Conservation (phyloP, 1,284 basidiomycete species). For the Cystobasidiaceae sp. region DNA sequence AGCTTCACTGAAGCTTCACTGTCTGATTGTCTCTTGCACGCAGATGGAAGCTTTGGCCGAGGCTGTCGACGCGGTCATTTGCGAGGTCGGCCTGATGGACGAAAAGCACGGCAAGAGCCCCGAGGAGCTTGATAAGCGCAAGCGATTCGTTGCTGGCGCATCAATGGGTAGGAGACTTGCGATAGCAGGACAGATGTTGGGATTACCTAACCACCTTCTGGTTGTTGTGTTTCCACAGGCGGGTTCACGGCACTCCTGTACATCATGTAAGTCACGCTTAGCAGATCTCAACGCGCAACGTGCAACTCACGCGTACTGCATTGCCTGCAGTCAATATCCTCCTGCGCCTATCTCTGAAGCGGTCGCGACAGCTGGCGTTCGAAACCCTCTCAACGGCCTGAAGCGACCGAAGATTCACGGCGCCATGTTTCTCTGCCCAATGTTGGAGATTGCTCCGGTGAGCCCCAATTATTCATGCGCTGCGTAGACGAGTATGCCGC, state of each 20-base stretch:
- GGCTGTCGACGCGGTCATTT: slow-evolving; percentile 37
- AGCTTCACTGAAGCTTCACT: not conserved
- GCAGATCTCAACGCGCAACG: not conserved
- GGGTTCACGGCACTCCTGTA: slow-evolving; percentile 26
- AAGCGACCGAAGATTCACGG: slow-evolving; percentile 36
- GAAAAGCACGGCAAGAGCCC: slow-evolving; percentile 12
- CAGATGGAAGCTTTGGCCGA: slow-evolving; percentile 31
- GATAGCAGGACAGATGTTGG: too few relatives aligned
- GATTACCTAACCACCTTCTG: not conserved
- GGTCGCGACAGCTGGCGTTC: slow-evolving; percentile 20
- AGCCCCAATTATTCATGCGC: not conserved
- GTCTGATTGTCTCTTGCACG: not conserved
- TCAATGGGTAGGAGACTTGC: slow-evolving; percentile 20
- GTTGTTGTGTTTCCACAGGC: not conserved
- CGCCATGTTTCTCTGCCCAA: slow-evolving; percentile 40
- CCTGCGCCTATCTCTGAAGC: slow-evolving; percentile 19
- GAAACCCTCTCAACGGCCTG: slow-evolving; percentile 5
- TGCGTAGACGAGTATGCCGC: not conserved
- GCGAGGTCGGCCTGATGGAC: slow-evolving; percentile 30
- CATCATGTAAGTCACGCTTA: not conserved
- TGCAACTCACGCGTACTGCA: not conserved
- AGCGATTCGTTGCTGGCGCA: slow-evolving; percentile 17
- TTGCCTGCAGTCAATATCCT: slow-evolving; percentile 9
- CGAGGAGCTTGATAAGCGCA: slow-evolving; percentile 16
- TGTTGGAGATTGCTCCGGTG: slow-evolving; percentile 34